phyloP scores from a whole-genome alignment of 495 filamentous ascomycete genomes.

The Hypoxylon cercidicola region DNA sequence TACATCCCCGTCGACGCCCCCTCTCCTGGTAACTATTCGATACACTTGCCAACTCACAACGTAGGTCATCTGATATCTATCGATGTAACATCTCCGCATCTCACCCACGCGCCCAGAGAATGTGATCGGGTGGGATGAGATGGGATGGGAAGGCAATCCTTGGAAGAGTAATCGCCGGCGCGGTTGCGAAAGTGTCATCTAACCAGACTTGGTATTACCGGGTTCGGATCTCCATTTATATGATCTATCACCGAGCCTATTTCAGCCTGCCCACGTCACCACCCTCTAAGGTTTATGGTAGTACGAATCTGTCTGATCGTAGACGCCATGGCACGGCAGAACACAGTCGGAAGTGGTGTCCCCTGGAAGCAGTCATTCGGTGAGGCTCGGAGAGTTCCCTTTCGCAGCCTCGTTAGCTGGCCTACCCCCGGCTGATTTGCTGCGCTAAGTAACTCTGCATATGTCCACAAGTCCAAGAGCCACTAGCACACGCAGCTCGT shows the following conservation, averaged over 20 bases:
- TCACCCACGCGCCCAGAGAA: conserved; percentile 14
- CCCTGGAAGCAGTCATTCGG: conserved; percentile 38
- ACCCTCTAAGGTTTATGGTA: conserved; percentile 1
- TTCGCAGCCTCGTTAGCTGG: conserved; percentile 35
- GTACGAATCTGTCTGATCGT: neutral
- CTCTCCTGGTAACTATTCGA: conserved; percentile 20
- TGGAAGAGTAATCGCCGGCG: conserved; percentile 6
- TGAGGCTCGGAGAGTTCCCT: conserved; percentile 46
- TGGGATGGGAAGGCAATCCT: conserved; percentile 11
- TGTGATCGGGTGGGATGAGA: conserved; percentile 18
- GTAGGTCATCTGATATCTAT: conserved; percentile 43
- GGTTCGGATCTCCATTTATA: conserved; percentile 16
- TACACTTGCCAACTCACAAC: conserved; percentile 30
- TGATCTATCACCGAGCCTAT: conserved; percentile 8
- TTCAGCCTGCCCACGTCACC: conserved; percentile 27
- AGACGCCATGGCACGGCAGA: neutral
- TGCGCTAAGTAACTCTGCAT: conserved; percentile 18
- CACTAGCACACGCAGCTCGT: conserved; percentile 44
- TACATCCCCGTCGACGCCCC: conserved; percentile 20
- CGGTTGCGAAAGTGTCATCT: conserved; percentile 19
- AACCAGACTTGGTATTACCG: conserved; percentile 19
- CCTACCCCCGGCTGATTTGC: conserved; percentile 33
- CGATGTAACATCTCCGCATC: conserved; percentile 44
- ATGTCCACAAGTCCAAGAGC: conserved; percentile 23
- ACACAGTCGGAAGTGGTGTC: conserved; percentile 16